Percentiles rank a stretch among this genome's conserved stretches.
Evolutionary conservation across 257 asterid species (phyloP).

Genomic region (Solanum ahanhuiri): DNA sequence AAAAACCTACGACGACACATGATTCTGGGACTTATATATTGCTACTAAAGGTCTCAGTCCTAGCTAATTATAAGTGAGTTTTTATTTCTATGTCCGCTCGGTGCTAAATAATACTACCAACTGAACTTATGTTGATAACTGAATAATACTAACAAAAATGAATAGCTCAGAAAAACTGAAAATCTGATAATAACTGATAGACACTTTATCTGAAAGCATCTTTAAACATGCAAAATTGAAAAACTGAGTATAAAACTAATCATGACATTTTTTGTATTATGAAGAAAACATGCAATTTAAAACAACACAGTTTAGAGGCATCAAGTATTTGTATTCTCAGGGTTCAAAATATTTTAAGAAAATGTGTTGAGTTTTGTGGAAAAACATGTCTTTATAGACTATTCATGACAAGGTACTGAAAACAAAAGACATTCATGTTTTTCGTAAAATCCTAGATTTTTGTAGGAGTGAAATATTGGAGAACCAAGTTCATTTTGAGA

Average conservation of each 20-base stretch:
- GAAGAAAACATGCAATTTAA: not conserved
- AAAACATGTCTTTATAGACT: not conserved
- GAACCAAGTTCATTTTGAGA: not conserved
- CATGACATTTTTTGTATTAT: not conserved
- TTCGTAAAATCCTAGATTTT: no score
- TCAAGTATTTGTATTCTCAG: not conserved
- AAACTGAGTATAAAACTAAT: no score
- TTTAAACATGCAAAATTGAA: not conserved
- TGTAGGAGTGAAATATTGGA: not conserved
- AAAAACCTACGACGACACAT: not conserved
- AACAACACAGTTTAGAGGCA: not conserved
- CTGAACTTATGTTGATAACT: not conserved
- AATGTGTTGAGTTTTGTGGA: not conserved
- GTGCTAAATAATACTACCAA: not conserved
- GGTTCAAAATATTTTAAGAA: not conserved
- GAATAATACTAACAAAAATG: not conserved
- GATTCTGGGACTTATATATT: not conserved
- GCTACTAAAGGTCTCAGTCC: not conserved
- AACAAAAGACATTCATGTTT: no score
- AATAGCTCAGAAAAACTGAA: not conserved
- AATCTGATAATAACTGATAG: not conserved
- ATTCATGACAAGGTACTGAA: not conserved
- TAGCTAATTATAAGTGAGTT: not conserved
- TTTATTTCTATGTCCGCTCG: not conserved
- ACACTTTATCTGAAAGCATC: not conserved